Evolutionary conservation across 768 basidiomycete species (phyloP).

Genomic region (Coprinellus aureogranulatus): DNA sequence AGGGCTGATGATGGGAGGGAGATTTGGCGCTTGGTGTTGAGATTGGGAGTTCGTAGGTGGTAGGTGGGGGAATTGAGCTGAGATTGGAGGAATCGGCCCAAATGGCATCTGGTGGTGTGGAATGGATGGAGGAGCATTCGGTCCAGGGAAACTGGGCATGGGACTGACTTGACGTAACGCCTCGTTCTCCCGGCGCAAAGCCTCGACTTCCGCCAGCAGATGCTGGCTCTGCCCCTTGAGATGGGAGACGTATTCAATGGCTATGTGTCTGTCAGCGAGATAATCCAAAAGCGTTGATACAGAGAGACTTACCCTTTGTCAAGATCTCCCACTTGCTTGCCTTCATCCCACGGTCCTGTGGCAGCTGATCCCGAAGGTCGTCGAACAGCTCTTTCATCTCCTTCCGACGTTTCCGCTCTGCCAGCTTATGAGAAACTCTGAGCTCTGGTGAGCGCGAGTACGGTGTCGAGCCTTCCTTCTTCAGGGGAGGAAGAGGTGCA

Average conservation of each 20-base stretch:
- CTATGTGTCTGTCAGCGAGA: constrained; percentile 31
- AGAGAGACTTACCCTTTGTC: constrained; percentile 71
- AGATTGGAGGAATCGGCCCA: constrained; percentile 45
- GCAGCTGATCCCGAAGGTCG: constrained; percentile 89
- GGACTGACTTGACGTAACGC: constrained; percentile 54
- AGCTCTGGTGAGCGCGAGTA: constrained; percentile 96
- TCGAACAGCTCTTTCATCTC: constrained; percentile 99
- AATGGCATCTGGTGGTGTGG: constrained; percentile 42
- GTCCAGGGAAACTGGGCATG: constrained; percentile 44
- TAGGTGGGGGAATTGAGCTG: constrained; percentile 32
- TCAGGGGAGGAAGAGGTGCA: constrained; percentile 23
- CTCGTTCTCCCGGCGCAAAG: constrained; percentile 73
- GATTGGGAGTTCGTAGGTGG: constrained; percentile 31
- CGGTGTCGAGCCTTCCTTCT: constrained; percentile 67
- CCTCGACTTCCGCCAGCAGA: constrained; percentile 75
- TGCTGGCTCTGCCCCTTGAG: constrained; percentile 77
- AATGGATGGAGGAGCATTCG: constrained; percentile 47
- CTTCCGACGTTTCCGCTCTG: constrained; percentile 93
- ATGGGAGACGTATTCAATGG: constrained; percentile 83
- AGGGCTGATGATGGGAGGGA: constrained; percentile 19
- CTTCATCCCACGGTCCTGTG: constrained; percentile 91
- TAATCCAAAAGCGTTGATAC: constrained; percentile 4
- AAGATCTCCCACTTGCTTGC: constrained; percentile 99
- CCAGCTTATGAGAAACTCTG: constrained; percentile 93
- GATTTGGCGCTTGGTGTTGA: constrained; percentile 23